These are phyloP conservation scores for Pseudognaphalium luteoalbum DNA, from an alignment of 129 eudicot species.

Conservation along the genomic window DNA sequence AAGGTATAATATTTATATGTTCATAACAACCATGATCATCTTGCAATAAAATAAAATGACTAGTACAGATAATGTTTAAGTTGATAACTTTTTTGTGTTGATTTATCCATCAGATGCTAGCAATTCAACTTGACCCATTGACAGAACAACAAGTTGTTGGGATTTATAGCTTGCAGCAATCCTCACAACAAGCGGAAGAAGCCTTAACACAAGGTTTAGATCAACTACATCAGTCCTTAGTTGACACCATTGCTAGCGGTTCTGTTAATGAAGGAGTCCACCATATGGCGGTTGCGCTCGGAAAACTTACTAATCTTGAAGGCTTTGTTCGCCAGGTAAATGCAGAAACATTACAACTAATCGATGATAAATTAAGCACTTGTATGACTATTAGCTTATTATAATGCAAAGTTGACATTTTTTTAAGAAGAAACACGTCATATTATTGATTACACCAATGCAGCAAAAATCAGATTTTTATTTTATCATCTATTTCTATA, in stretches of 20 bases:
- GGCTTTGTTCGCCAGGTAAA: constrained; percentile 91
- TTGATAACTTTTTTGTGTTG: background rate
- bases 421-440: background rate
- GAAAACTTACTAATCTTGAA: constrained; percentile 93
- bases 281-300: constrained; percentile 90
- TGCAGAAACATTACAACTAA: background rate
- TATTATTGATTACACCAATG: background rate
- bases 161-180: constrained; percentile 77
- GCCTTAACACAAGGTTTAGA: constrained; percentile 83
- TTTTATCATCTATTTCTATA: background rate
- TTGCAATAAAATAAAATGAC: background rate
- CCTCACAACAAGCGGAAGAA: constrained; percentile 88
- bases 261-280: constrained; percentile 71
- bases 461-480: no score
- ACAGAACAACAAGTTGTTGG: constrained; percentile 91
- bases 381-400: background rate
- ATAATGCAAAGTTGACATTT: constrained; percentile 5
- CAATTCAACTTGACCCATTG: constrained; percentile 70
- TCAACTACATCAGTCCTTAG: constrained; percentile 76
- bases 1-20: constrained; percentile 37
- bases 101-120: constrained; percentile 55
- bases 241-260: constrained; percentile 69
- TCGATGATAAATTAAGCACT: background rate
- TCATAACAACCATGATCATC: background rate
- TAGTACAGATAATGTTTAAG: background rate